Base-by-base conservation (phyloP, 208 protist genomes). In the Leptomonas seymouri region DNA sequence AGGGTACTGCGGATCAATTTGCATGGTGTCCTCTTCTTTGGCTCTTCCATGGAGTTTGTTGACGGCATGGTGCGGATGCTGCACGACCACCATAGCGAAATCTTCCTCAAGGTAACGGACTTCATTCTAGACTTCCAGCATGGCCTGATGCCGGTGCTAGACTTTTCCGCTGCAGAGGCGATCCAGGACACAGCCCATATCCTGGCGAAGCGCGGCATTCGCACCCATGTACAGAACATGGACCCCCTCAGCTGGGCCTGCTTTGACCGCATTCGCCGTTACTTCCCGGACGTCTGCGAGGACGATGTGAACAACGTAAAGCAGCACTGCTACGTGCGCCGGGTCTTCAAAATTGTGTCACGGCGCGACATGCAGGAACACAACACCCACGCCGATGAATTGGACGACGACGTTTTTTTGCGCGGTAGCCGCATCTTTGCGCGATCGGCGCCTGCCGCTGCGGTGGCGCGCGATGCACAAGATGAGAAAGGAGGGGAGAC, bases 41-140 rank as follows among this genome's bases (percentile, higher is more conserved):
- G 77, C 53, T 83, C 82, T 54, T 83, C 74, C 68, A 81, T 81
- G 78, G 71, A 80, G 45, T 87, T 87, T 61, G 78, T 84, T 36
- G 77, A 87, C 34, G 51, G 56, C 25, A 78, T 87, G 69, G 67
- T 81, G 58, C 71, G 76, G 59, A 69, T 87, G 67, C 67, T 87
- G 56, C 82, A 80, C 46, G 67, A 74, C 16, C 73, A 80, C 59
- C 77, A 83, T 67, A 64, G 66, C 68, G 67, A 86, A 59, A 82
- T 86, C 49, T 86, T 86, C 31, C 62, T 83, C 25, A 78, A 81
- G 58, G 82, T 87, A 12, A 87, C 74, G 23, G 82, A 87, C 64
- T 61, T 87, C 49, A 80, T 87, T 44, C 49, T 87, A n/a, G 82
- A 87, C 69, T 84, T 87, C 59, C 70, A 84, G 71, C 70, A 80